phyloP scores from a whole-genome alignment of 441 rosid species.

The Croton laevigatus region DNA sequence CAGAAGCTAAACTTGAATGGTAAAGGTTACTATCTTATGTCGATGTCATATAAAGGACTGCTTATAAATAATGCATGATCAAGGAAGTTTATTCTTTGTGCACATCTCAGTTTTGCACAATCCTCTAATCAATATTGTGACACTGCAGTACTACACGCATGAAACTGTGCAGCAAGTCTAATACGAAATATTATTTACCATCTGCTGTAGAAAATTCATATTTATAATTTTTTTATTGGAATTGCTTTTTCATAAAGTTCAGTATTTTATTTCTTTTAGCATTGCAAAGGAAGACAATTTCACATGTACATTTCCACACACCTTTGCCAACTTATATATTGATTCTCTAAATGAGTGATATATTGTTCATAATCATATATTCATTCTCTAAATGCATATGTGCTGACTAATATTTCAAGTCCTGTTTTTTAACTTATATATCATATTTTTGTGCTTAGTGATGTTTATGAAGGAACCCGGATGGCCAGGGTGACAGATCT shows the following conservation, averaged over 20 bases:
- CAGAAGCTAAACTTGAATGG: background rate
- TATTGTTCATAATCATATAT: background rate
- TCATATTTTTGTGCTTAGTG: constrained; percentile 37
- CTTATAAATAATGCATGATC: no score
- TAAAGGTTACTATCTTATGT: background rate
- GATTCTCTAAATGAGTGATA: background rate
- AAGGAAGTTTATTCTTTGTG: no score
- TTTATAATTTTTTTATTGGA: background rate
- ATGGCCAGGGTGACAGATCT: constrained; percentile 68
- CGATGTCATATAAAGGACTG: background rate
- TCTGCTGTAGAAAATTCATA: background rate
- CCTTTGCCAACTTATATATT: background rate
- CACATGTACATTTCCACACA: background rate
- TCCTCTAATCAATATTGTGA: background rate
- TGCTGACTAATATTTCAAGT: constrained; percentile 4
- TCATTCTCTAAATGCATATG: constrained; percentile 1
- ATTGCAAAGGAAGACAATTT: background rate
- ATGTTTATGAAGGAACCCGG: constrained; percentile 84
- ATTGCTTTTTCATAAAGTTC: no score
- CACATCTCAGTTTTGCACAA: background rate
- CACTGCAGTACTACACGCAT: background rate
- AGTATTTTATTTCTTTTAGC: background rate
- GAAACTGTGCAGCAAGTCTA: background rate
- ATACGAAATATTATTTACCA: background rate
- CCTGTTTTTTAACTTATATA: constrained; percentile 17